Evolutionary conservation across 2,329 filamentous ascomycete genomes (phyloP).

Genomic region (Cordyceps pruinosa): DNA sequence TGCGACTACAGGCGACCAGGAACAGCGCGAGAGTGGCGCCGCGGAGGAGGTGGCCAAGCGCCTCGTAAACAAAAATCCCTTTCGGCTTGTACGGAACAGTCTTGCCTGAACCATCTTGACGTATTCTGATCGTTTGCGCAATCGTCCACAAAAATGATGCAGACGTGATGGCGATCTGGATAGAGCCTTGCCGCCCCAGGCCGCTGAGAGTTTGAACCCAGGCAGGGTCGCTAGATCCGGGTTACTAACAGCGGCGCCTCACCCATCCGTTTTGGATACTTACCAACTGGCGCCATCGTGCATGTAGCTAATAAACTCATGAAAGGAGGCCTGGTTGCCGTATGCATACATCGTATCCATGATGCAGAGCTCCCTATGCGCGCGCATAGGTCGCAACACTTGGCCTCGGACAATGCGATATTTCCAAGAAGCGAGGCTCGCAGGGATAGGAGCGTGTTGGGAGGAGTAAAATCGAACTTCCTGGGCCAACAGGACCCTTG

Average conservation of each 20-base stretch:
- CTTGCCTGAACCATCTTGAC: not conserved
- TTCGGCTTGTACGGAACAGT: constrained; percentile 1
- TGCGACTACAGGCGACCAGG: not conserved
- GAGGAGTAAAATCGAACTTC: not conserved
- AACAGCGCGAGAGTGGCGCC: not conserved
- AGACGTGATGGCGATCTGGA: not conserved
- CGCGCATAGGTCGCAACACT: not conserved
- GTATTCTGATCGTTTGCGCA: not conserved
- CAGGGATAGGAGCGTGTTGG: not conserved
- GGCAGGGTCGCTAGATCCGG: not conserved
- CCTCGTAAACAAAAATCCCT: constrained; percentile 1
- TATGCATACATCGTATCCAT: not conserved
- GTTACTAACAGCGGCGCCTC: not conserved
- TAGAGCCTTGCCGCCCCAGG: not conserved
- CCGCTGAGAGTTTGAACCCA: not conserved
- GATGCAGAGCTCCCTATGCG: not conserved
- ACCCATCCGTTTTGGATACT: not conserved
- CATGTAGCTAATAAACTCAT: not conserved
- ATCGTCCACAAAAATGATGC: not conserved
- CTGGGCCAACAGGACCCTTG: not conserved
- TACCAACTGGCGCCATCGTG: not conserved
- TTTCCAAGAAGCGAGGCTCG: not conserved
- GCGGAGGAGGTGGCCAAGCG: not conserved
- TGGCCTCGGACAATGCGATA: not conserved
- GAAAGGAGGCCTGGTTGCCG: not conserved